Percentiles rank a stretch among this genome's conserved stretches.
Conservation (phyloP, 768 basidiomycete genomes). For the Lentinula edodes region DNA sequence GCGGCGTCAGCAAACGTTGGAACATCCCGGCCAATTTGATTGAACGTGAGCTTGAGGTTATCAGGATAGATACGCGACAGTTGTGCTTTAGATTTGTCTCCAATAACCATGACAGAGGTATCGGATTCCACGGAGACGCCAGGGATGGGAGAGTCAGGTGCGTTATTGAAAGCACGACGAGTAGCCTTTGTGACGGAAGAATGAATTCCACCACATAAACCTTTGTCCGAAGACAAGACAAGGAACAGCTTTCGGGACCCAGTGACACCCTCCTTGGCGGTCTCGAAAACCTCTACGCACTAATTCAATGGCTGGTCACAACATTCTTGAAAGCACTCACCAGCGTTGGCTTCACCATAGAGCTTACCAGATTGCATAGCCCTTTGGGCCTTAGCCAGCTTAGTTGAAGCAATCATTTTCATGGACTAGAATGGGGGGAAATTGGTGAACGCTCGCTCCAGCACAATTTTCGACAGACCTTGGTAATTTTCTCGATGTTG, state of each 20-base stretch:
- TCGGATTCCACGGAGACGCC: conserved; percentile 44
- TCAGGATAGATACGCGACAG: conserved; percentile 59
- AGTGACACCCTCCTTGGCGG: conserved; percentile 63
- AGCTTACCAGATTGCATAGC: conserved; percentile 89
- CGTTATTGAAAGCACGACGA: conserved; percentile 60
- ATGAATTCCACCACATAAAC: conserved; percentile 99
- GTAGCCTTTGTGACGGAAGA: conserved; percentile 92
- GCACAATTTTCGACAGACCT: conserved; percentile 41
- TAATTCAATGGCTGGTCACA: conserved; percentile 5
- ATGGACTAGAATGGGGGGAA: conserved; percentile 59
- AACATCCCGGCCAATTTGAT: conserved; percentile 96
- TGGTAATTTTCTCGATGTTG: conserved; percentile 99
- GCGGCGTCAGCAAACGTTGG: conserved; percentile 94
- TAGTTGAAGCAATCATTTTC: conserved; percentile 99
- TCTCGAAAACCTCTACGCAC: conserved; percentile 76
- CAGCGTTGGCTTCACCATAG: conserved; percentile 89
- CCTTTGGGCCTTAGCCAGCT: conserved; percentile 90
- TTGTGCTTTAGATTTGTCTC: conserved; percentile 97
- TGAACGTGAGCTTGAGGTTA: conserved; percentile 83
- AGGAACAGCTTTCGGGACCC: conserved; percentile 83
- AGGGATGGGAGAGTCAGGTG: conserved; percentile 42
- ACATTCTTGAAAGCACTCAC: conserved; percentile 34
- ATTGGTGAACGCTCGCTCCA: neutral
- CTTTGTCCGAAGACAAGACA: conserved; percentile 96
- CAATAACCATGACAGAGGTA: conserved; percentile 80